Base-by-base conservation (phyloP, 352 stramenopile species). In the Globisporangium abappressorium region DNA sequence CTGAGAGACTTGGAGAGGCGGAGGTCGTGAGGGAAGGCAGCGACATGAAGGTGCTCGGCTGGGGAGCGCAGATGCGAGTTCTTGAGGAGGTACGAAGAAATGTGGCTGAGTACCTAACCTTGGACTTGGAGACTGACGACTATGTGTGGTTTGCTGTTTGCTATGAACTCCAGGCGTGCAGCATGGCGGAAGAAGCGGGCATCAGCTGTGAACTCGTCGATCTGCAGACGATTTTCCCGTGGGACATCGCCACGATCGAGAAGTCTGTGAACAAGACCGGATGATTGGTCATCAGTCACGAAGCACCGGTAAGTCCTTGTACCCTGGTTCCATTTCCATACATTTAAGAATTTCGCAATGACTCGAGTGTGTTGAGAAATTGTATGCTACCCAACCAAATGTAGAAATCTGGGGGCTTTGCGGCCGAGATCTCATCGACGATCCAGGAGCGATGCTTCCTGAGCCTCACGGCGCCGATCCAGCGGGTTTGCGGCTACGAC, bases 151-250 rank as follows among this genome's bases (percentile, higher is more conserved):
- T 46, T 46, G 15, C 84, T 98, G 51, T 75, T 95, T 2, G 15
- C 38, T 46, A 46, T 38, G 33, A 9, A 38, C 79, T 91, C 69
- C 78, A 80, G 68, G 91, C 91, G 2, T 89, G 90, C 63, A 85
- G 93, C 41, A 89, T 97, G 59, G 94, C 96, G 4, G 82, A 94
- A 41, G 80, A 97, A 47, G 68, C 98, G 28, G 97, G 97, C 3
- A 98, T 99, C 66, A 95, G 86, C 64, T 99, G 96, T 71, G 97
- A 99, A 77, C 78, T 99, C 7, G 99, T 99, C 66, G 97, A 99
- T 76, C 79, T 99, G 49, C 93, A 98, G 73, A 99, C 97, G n/a
- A 97, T 99, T 41, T 79, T 98, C 41, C 97, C 97, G 3, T 99
- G 97, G 97, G 97, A 99, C 57, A 84, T 90, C 30, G 92, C 98